Percentiles rank a stretch among this genome's conserved stretches.
phyloP scores from a whole-genome alignment of 2,329 filamentous ascomycete genomes.

The Tricladium varicosporioides region DNA sequence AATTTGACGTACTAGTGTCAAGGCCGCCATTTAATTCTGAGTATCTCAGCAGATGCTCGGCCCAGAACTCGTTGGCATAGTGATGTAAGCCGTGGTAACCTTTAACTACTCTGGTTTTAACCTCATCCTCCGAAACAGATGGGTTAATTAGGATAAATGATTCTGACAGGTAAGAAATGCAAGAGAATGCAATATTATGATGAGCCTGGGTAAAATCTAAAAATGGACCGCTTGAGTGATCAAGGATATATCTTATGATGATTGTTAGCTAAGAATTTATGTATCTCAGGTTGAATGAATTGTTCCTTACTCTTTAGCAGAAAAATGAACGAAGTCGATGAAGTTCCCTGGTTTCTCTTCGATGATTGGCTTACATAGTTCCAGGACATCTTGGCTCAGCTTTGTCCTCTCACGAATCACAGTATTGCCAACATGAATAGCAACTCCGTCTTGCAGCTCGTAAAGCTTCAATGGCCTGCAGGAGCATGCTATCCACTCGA shows the following conservation, averaged over 20 bases:
- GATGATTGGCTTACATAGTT: constrained; percentile 15
- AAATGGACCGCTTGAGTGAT: constrained; percentile 10
- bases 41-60: constrained; percentile 18
- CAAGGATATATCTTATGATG: constrained; percentile 12
- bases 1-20: constrained; percentile 3
- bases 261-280: background rate
- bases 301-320: constrained; percentile 13
- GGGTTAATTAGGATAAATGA: constrained; percentile 4
- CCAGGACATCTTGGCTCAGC: background rate
- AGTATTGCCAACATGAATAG: background rate
- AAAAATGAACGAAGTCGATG: constrained; percentile 17
- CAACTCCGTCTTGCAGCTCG: constrained; percentile 16
- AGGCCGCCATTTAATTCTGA: constrained; percentile 3
- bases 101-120: constrained; percentile 5
- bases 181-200: constrained; percentile 12
- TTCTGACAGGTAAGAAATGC: constrained; percentile 11
- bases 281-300: background rate
- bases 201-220: constrained; percentile 10
- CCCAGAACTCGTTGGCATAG: constrained; percentile 18
- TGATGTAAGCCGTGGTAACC: constrained; percentile 17
- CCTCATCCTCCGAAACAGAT: background rate
- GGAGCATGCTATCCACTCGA: constrained; percentile 19
- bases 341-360: constrained; percentile 11
- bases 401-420: constrained; percentile 11
- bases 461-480: constrained; percentile 11